Evolutionary conservation across 148 eudicot species (phyloP), one percentile per base, ranked within the genome.

Genomic region (Talinum fruticosum): DNA sequence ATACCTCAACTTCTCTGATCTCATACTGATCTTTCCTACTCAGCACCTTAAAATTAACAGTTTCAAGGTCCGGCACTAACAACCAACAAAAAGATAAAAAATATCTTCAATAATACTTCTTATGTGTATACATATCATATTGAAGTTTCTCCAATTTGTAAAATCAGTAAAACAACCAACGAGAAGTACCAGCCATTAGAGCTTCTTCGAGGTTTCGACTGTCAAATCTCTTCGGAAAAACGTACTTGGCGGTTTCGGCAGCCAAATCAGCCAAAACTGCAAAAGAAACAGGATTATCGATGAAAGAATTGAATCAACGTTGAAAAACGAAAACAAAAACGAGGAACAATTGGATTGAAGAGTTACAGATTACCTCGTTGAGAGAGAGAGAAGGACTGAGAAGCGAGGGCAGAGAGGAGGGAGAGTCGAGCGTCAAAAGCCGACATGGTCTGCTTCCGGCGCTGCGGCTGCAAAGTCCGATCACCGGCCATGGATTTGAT

Each of bases 1-100:
- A 47, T 87, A 90, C 99, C 99, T 96, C 93, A 64, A 93, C 88
- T 89, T 93, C 91, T 85, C 99, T 87, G 68, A 96, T 93, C 85
- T 96, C 99, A 72, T 96, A 96, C 84, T 80, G 86, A 66, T 88
- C 87, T 44, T 69, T 87, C 75, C 91, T 80, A 24, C 83, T 86
- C 82, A 96, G 82, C 76, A 93, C 89, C 85, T 84, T 85, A 75
- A 90, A 96, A 16, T 88, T 84, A 37, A 91, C 84, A 2, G 94
- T 89, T 85, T 96, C 99, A 65, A 96, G 91, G 82, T 96, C 94
- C 36, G 99, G 99, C 82, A 96, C 97, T 93, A 81, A 32, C 51
- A 61, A 82, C n/a, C 29, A 75, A 26, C 53, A 76, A 15, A 37
- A 3, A 75, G 62, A 8, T 45, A 36, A 8, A 68, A 69, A 38